A percentile compares a stretch with the other conserved stretches of the same genome.
Conservation (phyloP, 2,329 filamentous ascomycete species). For the Westerdykella aurantiaca region DNA sequence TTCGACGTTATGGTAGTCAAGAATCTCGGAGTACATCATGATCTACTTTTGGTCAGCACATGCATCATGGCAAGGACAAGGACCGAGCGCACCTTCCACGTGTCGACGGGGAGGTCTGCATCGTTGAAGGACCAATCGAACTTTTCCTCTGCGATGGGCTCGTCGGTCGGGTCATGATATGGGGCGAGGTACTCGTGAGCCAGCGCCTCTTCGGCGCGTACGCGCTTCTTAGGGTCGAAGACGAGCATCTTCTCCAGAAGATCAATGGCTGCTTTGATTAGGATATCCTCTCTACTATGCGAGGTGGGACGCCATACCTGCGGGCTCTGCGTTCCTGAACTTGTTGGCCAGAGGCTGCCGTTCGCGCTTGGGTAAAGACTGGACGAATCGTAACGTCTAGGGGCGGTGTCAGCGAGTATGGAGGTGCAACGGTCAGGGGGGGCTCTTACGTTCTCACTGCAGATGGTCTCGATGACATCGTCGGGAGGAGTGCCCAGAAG, state of each 20-base stretch:
- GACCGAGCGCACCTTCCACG: conserved; percentile 81
- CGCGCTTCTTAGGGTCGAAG: conserved; percentile 94
- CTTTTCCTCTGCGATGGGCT: conserved; percentile 92
- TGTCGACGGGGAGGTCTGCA: conserved; percentile 91
- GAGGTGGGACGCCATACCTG: conserved; percentile 52
- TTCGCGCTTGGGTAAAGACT: conserved; percentile 92
- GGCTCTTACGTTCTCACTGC: conserved; percentile 81
- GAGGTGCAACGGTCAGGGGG: background rate
- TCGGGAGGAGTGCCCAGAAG: conserved; percentile 92
- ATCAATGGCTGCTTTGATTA: conserved; percentile 63
- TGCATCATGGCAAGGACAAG: background rate
- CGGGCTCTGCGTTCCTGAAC: conserved; percentile 89
- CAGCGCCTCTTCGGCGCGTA: conserved; percentile 79
- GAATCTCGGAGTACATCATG: conserved; percentile 83
- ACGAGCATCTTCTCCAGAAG: conserved; percentile 95
- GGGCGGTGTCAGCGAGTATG: conserved; percentile 13
- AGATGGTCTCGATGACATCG: conserved; percentile 97
- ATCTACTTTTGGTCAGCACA: conserved; percentile 35
- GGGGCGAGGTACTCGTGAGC: conserved; percentile 90
- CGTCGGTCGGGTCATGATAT: conserved; percentile 95
- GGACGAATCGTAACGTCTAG: conserved; percentile 91
- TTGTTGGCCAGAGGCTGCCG: conserved; percentile 79
- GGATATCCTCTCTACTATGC: conserved; percentile 2
- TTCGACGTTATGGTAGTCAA: conserved; percentile 96
- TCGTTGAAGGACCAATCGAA: conserved; percentile 99